A percentile compares a stretch with the other conserved stretches of the same genome.
phyloP scores from a whole-genome alignment of 192 early-diverging fungal genomes.

The Spinellus fusiger region DNA sequence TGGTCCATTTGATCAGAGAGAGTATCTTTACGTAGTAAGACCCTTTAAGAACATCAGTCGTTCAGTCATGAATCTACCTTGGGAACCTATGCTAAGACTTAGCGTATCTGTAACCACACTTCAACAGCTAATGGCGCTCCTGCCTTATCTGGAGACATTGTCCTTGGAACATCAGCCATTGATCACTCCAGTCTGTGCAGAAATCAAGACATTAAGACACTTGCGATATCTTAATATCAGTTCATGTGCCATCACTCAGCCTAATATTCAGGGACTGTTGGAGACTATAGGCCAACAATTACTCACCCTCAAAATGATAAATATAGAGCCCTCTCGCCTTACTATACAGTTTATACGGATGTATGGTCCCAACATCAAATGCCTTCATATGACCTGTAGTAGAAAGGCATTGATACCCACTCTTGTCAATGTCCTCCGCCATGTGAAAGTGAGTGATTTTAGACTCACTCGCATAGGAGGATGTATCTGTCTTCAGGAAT shows the following conservation, averaged over 20 bases:
- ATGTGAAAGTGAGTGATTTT: slow-evolving; percentile 16
- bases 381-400: slow-evolving; percentile 25
- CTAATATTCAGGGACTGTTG: slow-evolving; percentile 15
- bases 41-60: slow-evolving; percentile 11
- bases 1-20: slow-evolving; percentile 8
- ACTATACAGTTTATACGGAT: slow-evolving; percentile 15
- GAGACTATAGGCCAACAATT: slow-evolving; percentile 6
- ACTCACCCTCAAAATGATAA: slow-evolving; percentile 19
- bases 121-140: background rate
- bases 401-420: slow-evolving; percentile 7
- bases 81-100: slow-evolving; percentile 1
- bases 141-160: background rate
- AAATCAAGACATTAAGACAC: background rate
- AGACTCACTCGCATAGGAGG: slow-evolving; percentile 16
- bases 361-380: slow-evolving; percentile 11
- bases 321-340: slow-evolving; percentile 19
- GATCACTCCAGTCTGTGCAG: background rate
- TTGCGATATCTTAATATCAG: slow-evolving; percentile 16
- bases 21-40: slow-evolving; percentile 15
- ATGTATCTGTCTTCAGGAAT: slow-evolving; percentile 13
- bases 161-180: slow-evolving; percentile 14
- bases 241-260: slow-evolving; percentile 17
- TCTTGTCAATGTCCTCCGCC: slow-evolving; percentile 2
- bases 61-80: slow-evolving; percentile 15
- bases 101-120: slow-evolving; percentile 2